These are phyloP conservation scores for Citrus sinensis DNA, from an alignment of 345 rosid genomes.

Conservation along the genomic window DVS_A1.0 CM039162.1:8586001-8586500, in stretches of 20 bases:
- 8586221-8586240: not conserved
- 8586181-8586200: not conserved
- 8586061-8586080: constrained; percentile 16
- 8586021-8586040: constrained; percentile 23
- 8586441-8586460: not conserved
- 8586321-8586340: not conserved
- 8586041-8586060: constrained; percentile 14
- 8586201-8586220: not conserved
- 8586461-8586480: not conserved
- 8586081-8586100: not conserved
- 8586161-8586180: not conserved
- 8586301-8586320: no score
- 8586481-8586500: not conserved
- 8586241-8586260: not conserved
- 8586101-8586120: not conserved
- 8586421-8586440: not conserved
- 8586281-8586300: constrained; percentile 2
- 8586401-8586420: not conserved
- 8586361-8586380: not conserved
- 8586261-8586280: not conserved
- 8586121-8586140: not conserved
- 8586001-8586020: constrained; percentile 15
- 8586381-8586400: not conserved
- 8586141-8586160: not conserved
- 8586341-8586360: not conserved